These are phyloP conservation scores for Aspergillus ustus DNA, from an alignment of 2,329 filamentous ascomycete genomes.

Conservation along the genomic window DNA sequence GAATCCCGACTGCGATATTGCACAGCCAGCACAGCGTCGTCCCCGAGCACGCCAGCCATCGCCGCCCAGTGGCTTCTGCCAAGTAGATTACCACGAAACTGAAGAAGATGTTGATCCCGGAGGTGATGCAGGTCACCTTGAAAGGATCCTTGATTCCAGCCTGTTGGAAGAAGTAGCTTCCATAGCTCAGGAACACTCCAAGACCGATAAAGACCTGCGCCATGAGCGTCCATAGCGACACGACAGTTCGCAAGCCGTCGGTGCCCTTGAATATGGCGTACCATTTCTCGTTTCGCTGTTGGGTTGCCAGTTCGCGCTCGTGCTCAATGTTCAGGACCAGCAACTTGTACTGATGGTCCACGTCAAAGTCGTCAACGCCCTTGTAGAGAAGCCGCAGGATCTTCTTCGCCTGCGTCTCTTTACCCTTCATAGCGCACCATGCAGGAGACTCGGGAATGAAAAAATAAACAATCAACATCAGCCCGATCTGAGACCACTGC, in stretches of 20 bases:
- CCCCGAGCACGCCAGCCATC: constrained; percentile 10
- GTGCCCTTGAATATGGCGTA: constrained; percentile 17
- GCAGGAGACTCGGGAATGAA: constrained; percentile 4
- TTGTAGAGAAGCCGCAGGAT: not conserved
- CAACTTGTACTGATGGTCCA: not conserved
- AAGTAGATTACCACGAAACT: constrained; percentile 5
- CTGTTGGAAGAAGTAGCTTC: constrained; percentile 27
- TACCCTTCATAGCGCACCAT: constrained; percentile 7
- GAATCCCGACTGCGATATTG: constrained; percentile 10
- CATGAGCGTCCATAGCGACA: constrained; percentile 21
- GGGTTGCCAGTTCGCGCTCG: constrained; percentile 5
- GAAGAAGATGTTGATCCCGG: constrained; percentile 13
- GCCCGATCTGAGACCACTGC: constrained; percentile 12
- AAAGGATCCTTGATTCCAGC: constrained; percentile 21
- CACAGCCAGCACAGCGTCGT: constrained; percentile 16
- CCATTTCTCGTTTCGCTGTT: constrained; percentile 18
- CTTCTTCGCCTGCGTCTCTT: constrained; percentile 10
- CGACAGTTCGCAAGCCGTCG: constrained; percentile 16
- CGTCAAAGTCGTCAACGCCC: not conserved
- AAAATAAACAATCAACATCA: constrained; percentile 18
- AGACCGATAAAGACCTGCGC: constrained; percentile 25
- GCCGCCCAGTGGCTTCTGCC: constrained; percentile 1
- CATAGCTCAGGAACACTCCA: constrained; percentile 22
- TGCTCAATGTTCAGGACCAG: constrained; percentile 9
- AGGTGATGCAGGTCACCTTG: constrained; percentile 15